Conservation (phyloP, 2,329 filamentous ascomycete genomes). For the Cladosporium sp. region DNA sequence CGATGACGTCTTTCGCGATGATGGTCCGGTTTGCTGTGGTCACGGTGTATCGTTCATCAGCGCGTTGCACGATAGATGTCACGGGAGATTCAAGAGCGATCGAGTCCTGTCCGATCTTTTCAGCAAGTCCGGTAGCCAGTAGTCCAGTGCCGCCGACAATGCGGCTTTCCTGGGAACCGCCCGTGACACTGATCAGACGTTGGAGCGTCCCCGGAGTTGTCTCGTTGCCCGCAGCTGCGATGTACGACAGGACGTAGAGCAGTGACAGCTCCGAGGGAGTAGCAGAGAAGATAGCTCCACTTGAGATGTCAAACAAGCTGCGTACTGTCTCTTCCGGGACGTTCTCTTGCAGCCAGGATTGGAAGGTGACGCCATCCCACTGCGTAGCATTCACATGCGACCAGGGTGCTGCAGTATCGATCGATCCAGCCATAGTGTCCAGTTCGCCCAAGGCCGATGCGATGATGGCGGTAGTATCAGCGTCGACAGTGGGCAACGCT, state of each 20-base stretch:
- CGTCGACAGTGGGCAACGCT: neutral
- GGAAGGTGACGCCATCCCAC: conserved; percentile 22
- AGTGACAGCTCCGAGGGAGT: conserved; percentile 23
- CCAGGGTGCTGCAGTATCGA: neutral
- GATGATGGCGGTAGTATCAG: neutral
- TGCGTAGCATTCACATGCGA: neutral
- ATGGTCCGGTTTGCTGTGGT: conserved; percentile 5
- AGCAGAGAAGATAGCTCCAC: conserved; percentile 21
- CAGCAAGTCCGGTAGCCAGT: conserved; percentile 22
- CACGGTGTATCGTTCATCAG: neutral
- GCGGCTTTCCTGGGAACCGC: conserved; percentile 22
- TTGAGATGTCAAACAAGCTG: conserved; percentile 11
- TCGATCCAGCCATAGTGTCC: neutral
- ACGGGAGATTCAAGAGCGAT: conserved; percentile 13
- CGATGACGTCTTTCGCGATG: conserved; percentile 23
- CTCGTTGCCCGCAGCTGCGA: conserved; percentile 26
- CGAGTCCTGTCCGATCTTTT: conserved; percentile 18
- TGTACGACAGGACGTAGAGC: conserved; percentile 25
- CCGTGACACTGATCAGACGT: conserved; percentile 19
- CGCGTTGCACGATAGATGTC: neutral
- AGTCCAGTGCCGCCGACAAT: conserved; percentile 24
- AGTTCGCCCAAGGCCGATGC: neutral
- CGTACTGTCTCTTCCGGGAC: neutral
- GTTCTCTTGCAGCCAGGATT: neutral
- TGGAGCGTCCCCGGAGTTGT: conserved; percentile 23